These are phyloP conservation scores for Asparagopsis taxiformis DNA, from an alignment of 31 red algal genomes.

Conservation along the genomic window DNA sequence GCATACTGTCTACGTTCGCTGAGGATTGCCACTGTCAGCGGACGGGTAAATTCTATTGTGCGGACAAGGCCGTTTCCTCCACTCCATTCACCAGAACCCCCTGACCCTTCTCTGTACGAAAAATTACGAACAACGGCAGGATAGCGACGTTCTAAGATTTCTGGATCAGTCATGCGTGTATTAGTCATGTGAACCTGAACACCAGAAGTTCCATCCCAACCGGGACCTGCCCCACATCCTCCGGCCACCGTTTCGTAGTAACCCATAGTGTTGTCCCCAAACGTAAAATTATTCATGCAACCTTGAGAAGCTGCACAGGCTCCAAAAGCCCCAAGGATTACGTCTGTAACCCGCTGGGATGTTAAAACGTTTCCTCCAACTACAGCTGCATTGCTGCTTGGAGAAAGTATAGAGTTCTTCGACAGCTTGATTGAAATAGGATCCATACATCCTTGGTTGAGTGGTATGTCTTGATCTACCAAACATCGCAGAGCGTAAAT, in stretches of 20 bases:
- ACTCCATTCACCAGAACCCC: conserved; percentile 68
- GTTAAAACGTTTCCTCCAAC: conserved; percentile 98
- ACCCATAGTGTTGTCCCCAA: conserved; percentile 79
- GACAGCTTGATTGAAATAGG: conserved; percentile 81
- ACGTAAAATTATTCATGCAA: conserved; percentile 99
- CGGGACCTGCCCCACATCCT: conserved; percentile 84
- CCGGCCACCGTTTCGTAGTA: conserved; percentile 98
- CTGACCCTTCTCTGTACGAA: conserved; percentile 59
- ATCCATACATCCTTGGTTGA: conserved; percentile 97
- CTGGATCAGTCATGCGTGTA: conserved; percentile 96
- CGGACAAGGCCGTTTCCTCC: conserved; percentile 90
- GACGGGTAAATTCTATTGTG: conserved; percentile 75
- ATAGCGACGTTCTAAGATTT: conserved; percentile 94
- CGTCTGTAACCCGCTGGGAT: conserved; percentile 93
- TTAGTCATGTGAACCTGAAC: conserved; percentile 99
- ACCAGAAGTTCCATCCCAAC: conserved; percentile 87
- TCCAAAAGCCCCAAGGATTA: conserved; percentile 89
- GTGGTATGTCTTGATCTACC: conserved; percentile 85
- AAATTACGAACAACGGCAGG: conserved; percentile 91
- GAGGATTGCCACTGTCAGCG: conserved; percentile 76
- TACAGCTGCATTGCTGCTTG: conserved; percentile 71
- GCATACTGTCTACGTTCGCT: conserved; percentile 71
- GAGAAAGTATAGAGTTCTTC: conserved; percentile 69
- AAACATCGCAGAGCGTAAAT: conserved; percentile 96
- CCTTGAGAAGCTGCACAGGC: conserved; percentile 94